These are phyloP conservation scores for Termitomyces sp. DNA, from an alignment of 1,284 basidiomycete genomes.

Conservation along the genomic window DNA sequence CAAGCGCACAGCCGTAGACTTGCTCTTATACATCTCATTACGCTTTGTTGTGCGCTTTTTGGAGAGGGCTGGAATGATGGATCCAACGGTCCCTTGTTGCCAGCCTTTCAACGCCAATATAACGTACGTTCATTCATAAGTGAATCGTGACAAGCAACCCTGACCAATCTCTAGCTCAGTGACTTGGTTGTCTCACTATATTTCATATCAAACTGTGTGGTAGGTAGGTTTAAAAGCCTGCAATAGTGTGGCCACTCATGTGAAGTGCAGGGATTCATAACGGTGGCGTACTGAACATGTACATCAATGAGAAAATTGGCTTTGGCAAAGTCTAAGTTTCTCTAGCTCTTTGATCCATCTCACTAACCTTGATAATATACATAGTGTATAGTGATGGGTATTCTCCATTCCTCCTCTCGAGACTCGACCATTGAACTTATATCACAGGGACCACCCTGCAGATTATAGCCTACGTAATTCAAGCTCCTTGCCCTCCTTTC, in stretches of 20 bases:
- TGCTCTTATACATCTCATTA: slow-evolving; percentile 30
- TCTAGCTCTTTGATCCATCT: background rate
- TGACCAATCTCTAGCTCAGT: slow-evolving; percentile 27
- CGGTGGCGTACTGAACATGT: slow-evolving; percentile 42
- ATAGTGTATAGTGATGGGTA: slow-evolving; percentile 20
- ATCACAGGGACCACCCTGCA: slow-evolving; percentile 14
- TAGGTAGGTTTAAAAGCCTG: slow-evolving; percentile 24
- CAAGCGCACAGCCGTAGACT: background rate
- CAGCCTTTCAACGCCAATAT: slow-evolving; percentile 51
- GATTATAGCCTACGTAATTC: slow-evolving; percentile 22
- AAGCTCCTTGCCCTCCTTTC: slow-evolving; percentile 47
- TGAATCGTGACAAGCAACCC: background rate
- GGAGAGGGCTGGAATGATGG: slow-evolving; percentile 60
- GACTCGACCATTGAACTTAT: background rate
- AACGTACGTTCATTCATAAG: slow-evolving; percentile 26
- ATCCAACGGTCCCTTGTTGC: slow-evolving; percentile 54
- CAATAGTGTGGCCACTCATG: background rate
- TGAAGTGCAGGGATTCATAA: slow-evolving; percentile 5
- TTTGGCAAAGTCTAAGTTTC: slow-evolving; percentile 44
- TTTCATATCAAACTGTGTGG: slow-evolving; percentile 51
- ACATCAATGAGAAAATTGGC: slow-evolving; percentile 44
- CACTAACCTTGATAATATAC: background rate
- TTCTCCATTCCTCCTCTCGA: background rate
- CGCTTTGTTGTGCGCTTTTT: slow-evolving; percentile 38
- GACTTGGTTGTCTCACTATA: slow-evolving; percentile 47